phyloP scores from a whole-genome alignment of 2,329 filamentous ascomycete species.

The Ophiostoma australiae region DNA sequence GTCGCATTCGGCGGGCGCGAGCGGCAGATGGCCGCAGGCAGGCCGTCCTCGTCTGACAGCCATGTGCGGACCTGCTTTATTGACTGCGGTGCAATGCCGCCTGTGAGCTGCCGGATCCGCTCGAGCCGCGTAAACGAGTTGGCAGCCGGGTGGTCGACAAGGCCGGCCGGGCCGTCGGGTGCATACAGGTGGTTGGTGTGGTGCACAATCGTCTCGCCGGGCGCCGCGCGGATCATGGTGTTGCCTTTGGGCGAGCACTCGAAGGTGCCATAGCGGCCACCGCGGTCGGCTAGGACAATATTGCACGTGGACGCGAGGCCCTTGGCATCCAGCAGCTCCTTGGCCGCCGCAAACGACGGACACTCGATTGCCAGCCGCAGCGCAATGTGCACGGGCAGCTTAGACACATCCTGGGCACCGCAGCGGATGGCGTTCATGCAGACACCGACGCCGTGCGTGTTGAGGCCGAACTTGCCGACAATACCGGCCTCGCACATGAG shows the following conservation, averaged over 20 bases:
- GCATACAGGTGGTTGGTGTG: conserved; percentile 21
- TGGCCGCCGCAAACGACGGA: conserved; percentile 2
- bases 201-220: background rate
- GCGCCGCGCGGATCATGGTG: background rate
- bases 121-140: conserved; percentile 20
- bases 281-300: conserved; percentile 17
- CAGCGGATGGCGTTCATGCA: conserved; percentile 23
- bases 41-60: conserved; percentile 17
- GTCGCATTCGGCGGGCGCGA: background rate
- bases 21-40: conserved; percentile 19
- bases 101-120: conserved; percentile 14
- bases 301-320: conserved; percentile 17
- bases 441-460: conserved; percentile 19
- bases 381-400: conserved; percentile 21
- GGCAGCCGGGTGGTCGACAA: conserved; percentile 17
- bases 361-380: conserved; percentile 11
- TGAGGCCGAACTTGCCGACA: conserved; percentile 21
- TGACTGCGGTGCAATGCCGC: background rate
- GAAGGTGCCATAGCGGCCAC: conserved; percentile 8
- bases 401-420: conserved; percentile 8
- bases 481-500: conserved; percentile 26
- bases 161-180: background rate
- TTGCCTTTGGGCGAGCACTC: conserved; percentile 20
- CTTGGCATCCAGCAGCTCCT: background rate
- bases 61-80: conserved; percentile 10